Evolutionary conservation across 345 rosid species (phyloP).

Genomic region (Citrus medica): DNA sequence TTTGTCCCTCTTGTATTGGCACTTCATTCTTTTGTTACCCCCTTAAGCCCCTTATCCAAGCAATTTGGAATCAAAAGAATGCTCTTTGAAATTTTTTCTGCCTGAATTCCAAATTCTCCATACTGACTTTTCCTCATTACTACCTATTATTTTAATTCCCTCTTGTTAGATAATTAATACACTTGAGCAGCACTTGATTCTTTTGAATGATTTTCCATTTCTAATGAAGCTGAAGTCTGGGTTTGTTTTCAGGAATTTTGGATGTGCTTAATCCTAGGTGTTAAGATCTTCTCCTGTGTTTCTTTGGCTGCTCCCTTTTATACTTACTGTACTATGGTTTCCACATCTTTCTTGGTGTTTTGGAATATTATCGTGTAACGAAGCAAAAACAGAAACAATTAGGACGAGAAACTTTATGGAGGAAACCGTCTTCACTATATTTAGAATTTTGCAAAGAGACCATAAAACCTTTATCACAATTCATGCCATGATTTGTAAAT

Average conservation of each 20-base stretch:
- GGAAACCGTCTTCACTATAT: background rate
- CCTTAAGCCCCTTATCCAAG: background rate
- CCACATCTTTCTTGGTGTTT: background rate
- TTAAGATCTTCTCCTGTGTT: background rate
- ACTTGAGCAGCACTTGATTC: background rate
- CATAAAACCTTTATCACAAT: background rate
- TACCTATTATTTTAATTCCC: background rate
- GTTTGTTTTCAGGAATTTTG: background rate
- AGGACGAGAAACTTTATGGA: background rate
- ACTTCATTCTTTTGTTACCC: background rate
- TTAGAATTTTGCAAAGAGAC: background rate
- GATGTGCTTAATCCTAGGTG: background rate
- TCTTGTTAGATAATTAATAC: background rate
- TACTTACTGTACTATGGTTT: background rate
- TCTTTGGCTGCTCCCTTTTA: background rate
- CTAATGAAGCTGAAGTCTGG: background rate
- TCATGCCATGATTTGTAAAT: background rate
- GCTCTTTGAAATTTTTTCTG: background rate
- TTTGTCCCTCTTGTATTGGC: background rate
- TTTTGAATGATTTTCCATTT: background rate
- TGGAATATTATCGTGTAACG: background rate
- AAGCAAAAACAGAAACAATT: background rate
- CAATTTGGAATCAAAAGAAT: background rate
- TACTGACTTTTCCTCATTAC: background rate
- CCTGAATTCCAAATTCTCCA: background rate